A percentile compares a stretch with the other conserved stretches of the same genome.
These are phyloP conservation scores for Penicillium sp. DNA, from an alignment of 2,329 filamentous ascomycete species.

Conservation along the genomic window DNA sequence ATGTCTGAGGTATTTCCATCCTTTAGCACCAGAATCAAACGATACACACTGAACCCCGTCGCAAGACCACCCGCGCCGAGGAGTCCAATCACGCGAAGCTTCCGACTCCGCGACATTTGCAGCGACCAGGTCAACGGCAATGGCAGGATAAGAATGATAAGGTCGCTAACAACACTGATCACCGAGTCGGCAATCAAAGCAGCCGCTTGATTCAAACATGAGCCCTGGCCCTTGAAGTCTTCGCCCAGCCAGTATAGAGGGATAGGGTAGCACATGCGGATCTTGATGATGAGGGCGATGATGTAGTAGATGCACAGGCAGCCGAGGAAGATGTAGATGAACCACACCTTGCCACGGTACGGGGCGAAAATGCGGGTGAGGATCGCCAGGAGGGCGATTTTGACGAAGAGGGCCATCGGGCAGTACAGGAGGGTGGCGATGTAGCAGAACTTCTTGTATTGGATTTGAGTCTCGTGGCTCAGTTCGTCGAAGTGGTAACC, in stretches of 20 bases:
- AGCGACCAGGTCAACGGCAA: conserved; percentile 44
- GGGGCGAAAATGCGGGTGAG: conserved; percentile 43
- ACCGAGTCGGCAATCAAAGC: conserved; percentile 43
- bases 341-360: conserved; percentile 35
- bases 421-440: conserved; percentile 44
- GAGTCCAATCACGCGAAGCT: conserved; percentile 41
- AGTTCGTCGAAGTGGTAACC: conserved; percentile 37
- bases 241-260: conserved; percentile 38
- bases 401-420: conserved; percentile 44
- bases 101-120: conserved; percentile 40
- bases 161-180: conserved; percentile 42
- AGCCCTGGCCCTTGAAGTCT: conserved; percentile 15
- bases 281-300: conserved; percentile 40
- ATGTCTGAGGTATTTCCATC: conserved; percentile 34
- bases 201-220: conserved; percentile 40
- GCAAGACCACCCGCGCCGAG: conserved; percentile 43
- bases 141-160: conserved; percentile 40
- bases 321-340: conserved; percentile 40
- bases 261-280: conserved; percentile 42
- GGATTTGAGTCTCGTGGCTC: conserved; percentile 15
- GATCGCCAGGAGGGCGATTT: conserved; percentile 42
- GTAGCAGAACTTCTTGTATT: conserved; percentile 40
- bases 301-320: conserved; percentile 40
- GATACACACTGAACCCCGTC: conserved; percentile 42
- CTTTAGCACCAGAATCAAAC: conserved; percentile 38